Conservation (phyloP, 257 asterid species). For the Lithospermum erythrorhizon region DNA sequence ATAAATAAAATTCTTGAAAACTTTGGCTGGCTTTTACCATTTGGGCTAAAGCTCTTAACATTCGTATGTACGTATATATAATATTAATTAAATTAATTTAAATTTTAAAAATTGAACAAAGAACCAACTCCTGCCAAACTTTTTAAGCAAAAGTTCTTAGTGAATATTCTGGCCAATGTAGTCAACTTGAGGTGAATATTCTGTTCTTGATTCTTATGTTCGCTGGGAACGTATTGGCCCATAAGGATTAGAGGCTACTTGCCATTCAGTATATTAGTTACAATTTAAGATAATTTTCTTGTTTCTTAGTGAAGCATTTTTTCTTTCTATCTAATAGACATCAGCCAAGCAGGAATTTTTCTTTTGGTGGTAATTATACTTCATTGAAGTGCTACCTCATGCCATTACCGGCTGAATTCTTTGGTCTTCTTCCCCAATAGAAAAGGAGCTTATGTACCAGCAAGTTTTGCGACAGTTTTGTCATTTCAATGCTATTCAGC, state of each 20-base stretch:
- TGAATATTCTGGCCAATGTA: slow-evolving; percentile 85
- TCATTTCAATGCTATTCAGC: slow-evolving; percentile 87
- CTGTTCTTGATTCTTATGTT: neutral
- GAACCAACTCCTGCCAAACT: no score
- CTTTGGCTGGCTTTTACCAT: no score
- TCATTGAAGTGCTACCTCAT: neutral
- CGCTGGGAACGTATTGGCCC: neutral
- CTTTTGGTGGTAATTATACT: neutral
- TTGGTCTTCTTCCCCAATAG: slow-evolving; percentile 27
- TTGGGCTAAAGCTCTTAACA: no score
- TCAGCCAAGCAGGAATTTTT: neutral
- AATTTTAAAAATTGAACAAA: no score
- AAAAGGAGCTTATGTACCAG: slow-evolving; percentile 97
- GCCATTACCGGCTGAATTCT: neutral
- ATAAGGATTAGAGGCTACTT: no score
- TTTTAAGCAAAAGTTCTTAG: no score
- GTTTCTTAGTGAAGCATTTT: neutral
- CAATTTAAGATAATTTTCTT: no score
- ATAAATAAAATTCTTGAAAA: no score
- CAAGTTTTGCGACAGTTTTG: slow-evolving; percentile 82
- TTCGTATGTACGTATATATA: no score
- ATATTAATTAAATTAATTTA: no score
- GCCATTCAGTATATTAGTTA: no score
- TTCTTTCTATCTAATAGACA: neutral
- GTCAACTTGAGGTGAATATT: slow-evolving; percentile 59